phyloP scores from a whole-genome alignment of 495 filamentous ascomycete genomes.

The Mycothermus thermophilus region DNA sequence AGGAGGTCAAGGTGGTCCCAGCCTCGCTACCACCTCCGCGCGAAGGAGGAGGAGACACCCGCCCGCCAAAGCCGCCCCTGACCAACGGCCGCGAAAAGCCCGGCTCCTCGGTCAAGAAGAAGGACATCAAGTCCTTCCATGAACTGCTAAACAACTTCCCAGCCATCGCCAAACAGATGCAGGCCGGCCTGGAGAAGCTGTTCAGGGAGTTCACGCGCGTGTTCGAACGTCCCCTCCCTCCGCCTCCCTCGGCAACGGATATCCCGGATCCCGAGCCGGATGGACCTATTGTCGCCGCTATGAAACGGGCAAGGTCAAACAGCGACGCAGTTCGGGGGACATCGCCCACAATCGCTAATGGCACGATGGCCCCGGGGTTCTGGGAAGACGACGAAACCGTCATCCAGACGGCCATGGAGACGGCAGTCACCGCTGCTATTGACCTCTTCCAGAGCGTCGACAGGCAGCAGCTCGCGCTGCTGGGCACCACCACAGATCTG shows the following conservation, averaged over 20 bases:
- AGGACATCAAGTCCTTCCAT: slow-evolving; percentile 79
- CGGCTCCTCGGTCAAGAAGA: slow-evolving; percentile 46
- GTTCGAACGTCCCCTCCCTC: slow-evolving; percentile 71
- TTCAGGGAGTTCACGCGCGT: slow-evolving; percentile 80
- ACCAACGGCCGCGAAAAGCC: slow-evolving; percentile 20
- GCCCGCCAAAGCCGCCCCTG: slow-evolving; percentile 18
- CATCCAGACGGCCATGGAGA: slow-evolving; percentile 77
- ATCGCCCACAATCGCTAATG: slow-evolving; percentile 5
- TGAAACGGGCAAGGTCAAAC: slow-evolving; percentile 36
- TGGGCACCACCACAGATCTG: slow-evolving; percentile 85
- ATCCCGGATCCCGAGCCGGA: slow-evolving; percentile 39
- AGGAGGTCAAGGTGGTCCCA: slow-evolving; percentile 52
- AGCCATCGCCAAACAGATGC: slow-evolving; percentile 95
- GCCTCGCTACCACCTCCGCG: slow-evolving; percentile 37
- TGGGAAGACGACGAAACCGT: slow-evolving; percentile 74
- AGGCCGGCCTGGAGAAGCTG: slow-evolving; percentile 74
- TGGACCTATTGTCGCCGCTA: slow-evolving; percentile 35
- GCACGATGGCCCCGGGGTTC: slow-evolving; percentile 17
- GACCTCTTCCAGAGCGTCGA: slow-evolving; percentile 93
- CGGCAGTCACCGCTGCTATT: slow-evolving; percentile 81
- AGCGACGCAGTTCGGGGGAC: slow-evolving; percentile 23
- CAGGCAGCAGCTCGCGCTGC: slow-evolving; percentile 81
- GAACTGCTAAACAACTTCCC: slow-evolving; percentile 88
- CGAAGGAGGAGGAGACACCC: slow-evolving; percentile 16
- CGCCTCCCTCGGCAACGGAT: slow-evolving; percentile 48